Conservation (phyloP, 2,329 filamentous ascomycete genomes). For the Fusarium goolgardi region DNA sequence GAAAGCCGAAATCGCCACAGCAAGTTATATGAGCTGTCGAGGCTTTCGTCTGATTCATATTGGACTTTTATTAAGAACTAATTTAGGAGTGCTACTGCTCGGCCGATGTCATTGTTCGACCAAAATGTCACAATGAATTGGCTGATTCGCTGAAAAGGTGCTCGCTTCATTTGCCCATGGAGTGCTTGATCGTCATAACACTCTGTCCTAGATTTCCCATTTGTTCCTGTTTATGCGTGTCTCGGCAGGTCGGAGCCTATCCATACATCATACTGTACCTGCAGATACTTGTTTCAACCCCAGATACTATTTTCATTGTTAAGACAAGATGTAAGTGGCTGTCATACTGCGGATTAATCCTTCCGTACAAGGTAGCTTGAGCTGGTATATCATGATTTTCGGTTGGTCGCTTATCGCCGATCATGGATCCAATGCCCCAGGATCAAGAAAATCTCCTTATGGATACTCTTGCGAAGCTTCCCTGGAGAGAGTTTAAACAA, state of each 20-base stretch:
- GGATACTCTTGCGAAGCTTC: not conserved
- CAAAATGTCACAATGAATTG: not conserved
- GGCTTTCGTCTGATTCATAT: not conserved
- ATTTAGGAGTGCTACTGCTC: not conserved
- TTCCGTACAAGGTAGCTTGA: not conserved
- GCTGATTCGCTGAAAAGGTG: conserved; percentile 5
- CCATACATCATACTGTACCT: not conserved
- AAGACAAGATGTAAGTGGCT: conserved; percentile 1
- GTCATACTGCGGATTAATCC: not conserved
- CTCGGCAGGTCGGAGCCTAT: not conserved
- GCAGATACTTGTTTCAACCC: conserved; percentile 1
- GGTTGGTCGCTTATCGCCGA: not conserved
- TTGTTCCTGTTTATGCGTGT: not conserved
- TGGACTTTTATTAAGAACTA: not conserved
- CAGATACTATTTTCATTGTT: not conserved
- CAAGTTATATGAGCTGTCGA: not conserved
- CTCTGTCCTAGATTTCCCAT: not conserved
- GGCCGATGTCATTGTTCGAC: conserved; percentile 22
- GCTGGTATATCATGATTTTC: not conserved
- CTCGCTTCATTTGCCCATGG: not conserved
- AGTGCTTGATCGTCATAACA: not conserved
- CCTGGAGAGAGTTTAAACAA: not conserved
- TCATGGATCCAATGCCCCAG: not conserved
- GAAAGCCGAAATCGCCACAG: conserved; percentile 19
- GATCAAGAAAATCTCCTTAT: not conserved